phyloP scores from a whole-genome alignment of 73 alveolate genomes.

The Durusdinium trenchii region DNA sequence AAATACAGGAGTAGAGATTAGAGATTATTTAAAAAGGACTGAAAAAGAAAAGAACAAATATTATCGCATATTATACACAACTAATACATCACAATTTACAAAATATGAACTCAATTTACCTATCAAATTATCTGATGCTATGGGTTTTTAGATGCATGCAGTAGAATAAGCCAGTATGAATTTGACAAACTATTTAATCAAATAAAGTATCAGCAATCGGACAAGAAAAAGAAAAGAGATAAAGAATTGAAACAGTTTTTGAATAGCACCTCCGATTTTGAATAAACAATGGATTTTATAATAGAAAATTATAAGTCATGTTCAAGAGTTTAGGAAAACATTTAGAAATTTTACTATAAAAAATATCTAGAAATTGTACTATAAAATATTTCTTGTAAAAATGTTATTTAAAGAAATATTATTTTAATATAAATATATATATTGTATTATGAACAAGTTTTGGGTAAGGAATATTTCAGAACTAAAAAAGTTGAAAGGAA shows the following conservation, averaged over 20 bases:
- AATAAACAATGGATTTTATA: too few species aligned
- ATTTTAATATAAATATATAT: background rate
- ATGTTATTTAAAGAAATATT: background rate
- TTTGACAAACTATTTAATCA: background rate
- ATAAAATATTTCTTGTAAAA: background rate
- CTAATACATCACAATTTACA: background rate
- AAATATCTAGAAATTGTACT: background rate
- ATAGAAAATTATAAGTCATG: too few species aligned
- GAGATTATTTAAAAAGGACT: background rate
- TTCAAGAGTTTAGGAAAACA: too few species aligned
- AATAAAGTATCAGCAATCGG: background rate
- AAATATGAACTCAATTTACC: background rate
- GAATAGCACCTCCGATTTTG: too few species aligned
- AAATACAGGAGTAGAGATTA: background rate
- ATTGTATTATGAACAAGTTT: background rate
- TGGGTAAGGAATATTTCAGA: background rate
- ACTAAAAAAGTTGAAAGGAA: constrained; percentile 21
- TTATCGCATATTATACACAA: background rate
- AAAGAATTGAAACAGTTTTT: too few species aligned
- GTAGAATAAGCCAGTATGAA: too few species aligned
- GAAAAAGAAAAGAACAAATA: background rate
- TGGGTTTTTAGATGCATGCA: background rate
- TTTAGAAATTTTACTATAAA: too few species aligned
- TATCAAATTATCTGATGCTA: too few species aligned
- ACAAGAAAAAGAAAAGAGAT: too few species aligned